Base-by-base conservation (phyloP, 2,329 filamentous ascomycete species). In the Aspergillus candidus region DNA sequence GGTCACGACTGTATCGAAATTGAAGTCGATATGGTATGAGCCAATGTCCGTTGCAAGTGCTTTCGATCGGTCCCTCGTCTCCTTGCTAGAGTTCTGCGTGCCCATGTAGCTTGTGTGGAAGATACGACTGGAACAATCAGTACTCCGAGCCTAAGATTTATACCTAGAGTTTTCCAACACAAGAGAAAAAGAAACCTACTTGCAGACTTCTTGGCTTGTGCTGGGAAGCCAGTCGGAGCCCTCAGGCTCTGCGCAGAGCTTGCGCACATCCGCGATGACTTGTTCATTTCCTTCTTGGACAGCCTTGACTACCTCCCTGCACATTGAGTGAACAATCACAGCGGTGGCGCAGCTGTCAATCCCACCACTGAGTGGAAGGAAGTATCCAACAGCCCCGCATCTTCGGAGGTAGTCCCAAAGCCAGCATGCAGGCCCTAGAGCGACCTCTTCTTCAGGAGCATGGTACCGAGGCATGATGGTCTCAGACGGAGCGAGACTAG, bases 91-190 rank as follows among this genome's bases (percentile, higher is more conserved):
- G 50, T 84, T 79, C 52, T 74, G 69, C 57, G 82, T 89, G 10
- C 84, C 86, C 80, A 88, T 84, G 64, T 81, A 87, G 37, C 74
- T 72, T 2, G 82, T 87, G 52, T 77, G 74, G 53, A 85, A 81
- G 32, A 84, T 72, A 3, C 70, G 65, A 39, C 55, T 59, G 27
- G 11, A 5, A n/a, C 11, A 17, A 33, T 15, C 10, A 1, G 30
- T 53, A 27, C 22, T 8, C 6, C 4, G 22, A 10, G 7, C 4
- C 22, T 22, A 7, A 22, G 2, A 22, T 22, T 22, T 22, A 22
- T 5, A 22, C 18, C 5, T 30, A 55, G 47, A 3, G 11, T 27
- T 14, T 7, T 6, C 2, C 31, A 4, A 6, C 12, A 27, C 6
- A 12, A 11, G 11, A 32, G 22, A 15, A 22, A 22, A 32, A n/a